Base-by-base conservation (phyloP, 352 stramenopile genomes). In the Globisporangium abappressorium region DNA sequence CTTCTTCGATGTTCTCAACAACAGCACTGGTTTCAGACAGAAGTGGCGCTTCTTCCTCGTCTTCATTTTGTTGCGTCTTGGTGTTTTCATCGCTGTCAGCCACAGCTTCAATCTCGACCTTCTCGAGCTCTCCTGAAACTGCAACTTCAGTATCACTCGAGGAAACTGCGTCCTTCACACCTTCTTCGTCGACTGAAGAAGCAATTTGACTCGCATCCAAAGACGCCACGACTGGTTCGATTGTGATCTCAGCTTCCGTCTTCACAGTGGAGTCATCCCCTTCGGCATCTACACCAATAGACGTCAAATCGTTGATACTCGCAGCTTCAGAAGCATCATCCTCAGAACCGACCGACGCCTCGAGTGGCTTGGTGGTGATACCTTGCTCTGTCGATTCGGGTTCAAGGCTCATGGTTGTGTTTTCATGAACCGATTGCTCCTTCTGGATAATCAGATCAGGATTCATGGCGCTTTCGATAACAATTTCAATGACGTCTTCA, bases 401-500 rank as follows among this genome's bases (percentile, higher is more conserved):
- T n/a, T 43, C 38, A 26, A 56, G 8, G 15, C 1, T 22, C 14
- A 49, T 18, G 9, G 55, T 59, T 24, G 5, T 18, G 12, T 65
- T 69, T 26, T 43, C 38, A 36, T n/a, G 46, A n/a, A 28, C 15
- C 33, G 28, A 9, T n/a, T 43, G 3, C 2, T 64, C 46, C 6
- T 51, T 47, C 14, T 33, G 56, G 18, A 59, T 22, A 14, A 69
- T 60, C 64, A 69, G 20, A 8, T 55, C 64, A 11, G 57, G 64
- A 26, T 69, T 64, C 57, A 69, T 30, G 2, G 56, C 43, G n/a
- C 30, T 65, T 12, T 64, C 64, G 22, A 69, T 69, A 33, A 33
- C 18, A 22, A 69, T 36, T 58, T 69, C 56, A 9, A 69, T 59
- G 43, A 69, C 33, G 18, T 69, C 46, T 22, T 60, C 54, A 38